A percentile compares a stretch with the other conserved stretches of the same genome.
Evolutionary conservation across 1,139 yeast species (phyloP).

Genomic region (Geotrichum australiense): DNA sequence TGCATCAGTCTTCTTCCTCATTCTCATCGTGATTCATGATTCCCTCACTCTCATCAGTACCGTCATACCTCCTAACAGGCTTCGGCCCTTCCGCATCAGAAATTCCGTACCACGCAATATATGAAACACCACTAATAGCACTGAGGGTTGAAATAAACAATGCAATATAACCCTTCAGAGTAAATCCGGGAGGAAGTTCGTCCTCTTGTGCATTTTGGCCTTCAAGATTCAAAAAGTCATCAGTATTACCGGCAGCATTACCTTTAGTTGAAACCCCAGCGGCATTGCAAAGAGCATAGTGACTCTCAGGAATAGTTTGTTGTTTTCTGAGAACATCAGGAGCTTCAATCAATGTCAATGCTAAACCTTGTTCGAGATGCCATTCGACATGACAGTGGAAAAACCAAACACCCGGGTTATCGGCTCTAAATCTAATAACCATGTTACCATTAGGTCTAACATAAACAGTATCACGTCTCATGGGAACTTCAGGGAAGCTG

Average conservation of each 20-base stretch:
- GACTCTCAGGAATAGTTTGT: conserved; percentile 47
- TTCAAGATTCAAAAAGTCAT: conserved; percentile 53
- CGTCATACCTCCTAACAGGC: no score
- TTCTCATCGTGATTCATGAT: no score
- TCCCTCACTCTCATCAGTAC: no score
- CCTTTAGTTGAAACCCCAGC: conserved; percentile 49
- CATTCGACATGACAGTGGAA: conserved; percentile 95
- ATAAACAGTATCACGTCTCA: conserved; percentile 62
- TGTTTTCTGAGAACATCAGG: conserved; percentile 52
- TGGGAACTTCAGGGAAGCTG: conserved; percentile 54
- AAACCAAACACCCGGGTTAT: conserved; percentile 88
- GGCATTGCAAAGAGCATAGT: conserved; percentile 52
- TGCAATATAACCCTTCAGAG: conserved; percentile 85
- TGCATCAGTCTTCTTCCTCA: no score
- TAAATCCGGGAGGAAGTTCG: conserved; percentile 76
- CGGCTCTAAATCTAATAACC: conserved; percentile 58
- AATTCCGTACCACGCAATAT: conserved; percentile 77
- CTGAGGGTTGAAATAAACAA: conserved; percentile 70
- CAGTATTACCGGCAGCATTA: conserved; percentile 79
- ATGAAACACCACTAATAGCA: conserved; percentile 70
- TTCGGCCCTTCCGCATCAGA: conserved; percentile 39
- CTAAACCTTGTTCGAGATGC: conserved; percentile 88
- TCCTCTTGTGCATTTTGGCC: conserved; percentile 66
- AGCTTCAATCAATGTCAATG: conserved; percentile 66
- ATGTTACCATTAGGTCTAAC: conserved; percentile 64